Evolutionary conservation across 768 basidiomycete genomes (phyloP), one percentile per base, ranked within the genome.

Genomic region (Aureoboletus auriporus): DNA sequence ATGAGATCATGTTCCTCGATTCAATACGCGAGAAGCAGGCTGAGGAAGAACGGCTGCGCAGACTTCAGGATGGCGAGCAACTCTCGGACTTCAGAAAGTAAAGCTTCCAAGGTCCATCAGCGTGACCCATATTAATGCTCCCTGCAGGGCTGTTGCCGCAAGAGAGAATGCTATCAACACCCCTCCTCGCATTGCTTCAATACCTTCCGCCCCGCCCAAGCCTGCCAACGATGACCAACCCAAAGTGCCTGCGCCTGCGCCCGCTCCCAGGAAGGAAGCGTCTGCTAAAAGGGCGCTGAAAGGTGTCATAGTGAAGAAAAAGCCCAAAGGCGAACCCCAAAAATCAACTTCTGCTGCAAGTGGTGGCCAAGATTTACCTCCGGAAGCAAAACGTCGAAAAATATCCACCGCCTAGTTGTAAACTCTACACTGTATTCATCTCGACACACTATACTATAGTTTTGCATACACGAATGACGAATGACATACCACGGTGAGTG

Each of bases 1-100:
- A 93, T 68, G 90, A 93, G 61, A 85, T 93, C 53, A 82, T 87
- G 75, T 93, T 93, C 61, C 77, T 93, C 28, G 90, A 92, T 61
- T 86, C 87, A 14, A 73, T 93, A 51, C 75, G 85, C 52, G 85
- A 90, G 64, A 80, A 80, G 42, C 81, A 88, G 63, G 77, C 82
- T 53, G 78, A 78, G 52, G 88, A 89, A 68, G 90, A 93, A 62
- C 79, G 82, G 13, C 73, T 82, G 47, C 82, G 87, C 44, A 85
- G 81, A 59, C 74, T 83, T 63, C 75, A 77, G 57, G 90, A 93
- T 47, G 86, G 84, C 6, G 84, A 87, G 59, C 88, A 93, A 69
- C 70, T 93, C 40, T 81, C 81, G 48, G 75, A 73, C 58, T 93
- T 93, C 63, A 82, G 81, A 71, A 82, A 87, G 90, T 93, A 64